Evolutionary conservation across 108 stramenopile species (phyloP).

Genomic region (Pseudonitzschia delicatissima): DNA sequence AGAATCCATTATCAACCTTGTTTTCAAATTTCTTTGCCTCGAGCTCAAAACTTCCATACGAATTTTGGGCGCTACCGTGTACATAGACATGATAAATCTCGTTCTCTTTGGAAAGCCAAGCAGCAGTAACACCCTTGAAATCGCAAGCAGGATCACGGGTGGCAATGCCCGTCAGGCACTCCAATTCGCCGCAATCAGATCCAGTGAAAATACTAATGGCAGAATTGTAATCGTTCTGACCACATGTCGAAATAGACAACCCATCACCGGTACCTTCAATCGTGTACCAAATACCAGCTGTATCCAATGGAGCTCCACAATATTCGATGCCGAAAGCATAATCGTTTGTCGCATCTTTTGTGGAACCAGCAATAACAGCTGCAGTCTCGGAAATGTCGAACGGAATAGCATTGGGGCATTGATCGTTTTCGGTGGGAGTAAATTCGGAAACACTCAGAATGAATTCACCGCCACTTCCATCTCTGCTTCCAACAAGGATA

Average conservation of each 20-base stretch:
- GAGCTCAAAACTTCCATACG: neutral
- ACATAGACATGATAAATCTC: conserved; percentile 5
- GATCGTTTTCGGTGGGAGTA: neutral
- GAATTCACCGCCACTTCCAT: no score
- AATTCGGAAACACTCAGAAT: conserved; percentile 3
- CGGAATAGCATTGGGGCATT: conserved; percentile 2
- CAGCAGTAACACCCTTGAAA: neutral
- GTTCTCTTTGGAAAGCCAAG: neutral
- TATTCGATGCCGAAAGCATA: neutral
- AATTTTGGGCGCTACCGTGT: neutral
- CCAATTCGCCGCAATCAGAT: neutral
- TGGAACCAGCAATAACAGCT: neutral
- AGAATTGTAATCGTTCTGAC: neutral
- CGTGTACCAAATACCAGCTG: conserved; percentile 7
- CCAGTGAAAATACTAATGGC: conserved; percentile 11
- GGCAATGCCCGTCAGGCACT: neutral
- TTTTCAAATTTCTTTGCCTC: neutral
- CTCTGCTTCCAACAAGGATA: neutral
- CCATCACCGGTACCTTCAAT: conserved; percentile 4
- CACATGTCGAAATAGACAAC: neutral
- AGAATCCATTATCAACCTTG: no score
- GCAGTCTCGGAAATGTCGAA: neutral
- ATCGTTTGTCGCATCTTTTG: neutral
- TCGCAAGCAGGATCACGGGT: conserved; percentile 5
- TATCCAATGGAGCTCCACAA: conserved; percentile 11